Evolutionary conservation across 108 stramenopile species (phyloP), one percentile per base, ranked within the genome.

Genomic region (Fistulifera pelliculosa): DNA sequence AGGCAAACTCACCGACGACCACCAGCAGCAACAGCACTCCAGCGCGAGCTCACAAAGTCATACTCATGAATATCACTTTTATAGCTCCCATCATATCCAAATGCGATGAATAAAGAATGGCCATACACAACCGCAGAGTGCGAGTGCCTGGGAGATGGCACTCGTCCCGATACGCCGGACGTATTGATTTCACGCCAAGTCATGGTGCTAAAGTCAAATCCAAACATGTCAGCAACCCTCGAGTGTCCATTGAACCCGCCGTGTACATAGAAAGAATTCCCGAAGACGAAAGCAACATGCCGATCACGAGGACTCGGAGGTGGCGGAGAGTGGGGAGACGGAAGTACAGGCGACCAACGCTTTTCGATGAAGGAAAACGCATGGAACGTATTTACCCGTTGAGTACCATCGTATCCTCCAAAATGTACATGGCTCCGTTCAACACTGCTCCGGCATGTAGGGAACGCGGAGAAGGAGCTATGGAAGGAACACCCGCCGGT

Each of bases 51-150:
- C 13, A 27, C 45, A 57, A 96, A 95, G 53, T 94, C 74, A 63
- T 87, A 98, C 71, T 90, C 78, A 52, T 91, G 80, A 53, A 94
- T 72, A 65, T 96, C 95, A 17, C 74, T 75, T 44, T 93, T 80
- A 74, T 98, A 98, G 25, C 71, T 71, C 31, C 98, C 98, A 60
- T 97, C 98, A 47, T 86, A 86, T 40, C 73, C 73, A 27, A 95
- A 94, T 66, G 87, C 95, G 6, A 96, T 73, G 54, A 85, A 97
- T 62, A 97, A 63, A 42, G 62, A 69, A 56, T 94, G 61, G 13
- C 70, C 65, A 58, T 90, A 61, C 1, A 96, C 95, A 5, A 93
- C 90, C 8, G 95, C 94, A 11, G 94, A 79, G 57, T 99, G 98
- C 0, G 93, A 93, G 66, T 97, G 96, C 8, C 98, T 80, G 12